Evolutionary conservation across 345 rosid species (phyloP).

Genomic region (Nephelium lappaceum): DNA sequence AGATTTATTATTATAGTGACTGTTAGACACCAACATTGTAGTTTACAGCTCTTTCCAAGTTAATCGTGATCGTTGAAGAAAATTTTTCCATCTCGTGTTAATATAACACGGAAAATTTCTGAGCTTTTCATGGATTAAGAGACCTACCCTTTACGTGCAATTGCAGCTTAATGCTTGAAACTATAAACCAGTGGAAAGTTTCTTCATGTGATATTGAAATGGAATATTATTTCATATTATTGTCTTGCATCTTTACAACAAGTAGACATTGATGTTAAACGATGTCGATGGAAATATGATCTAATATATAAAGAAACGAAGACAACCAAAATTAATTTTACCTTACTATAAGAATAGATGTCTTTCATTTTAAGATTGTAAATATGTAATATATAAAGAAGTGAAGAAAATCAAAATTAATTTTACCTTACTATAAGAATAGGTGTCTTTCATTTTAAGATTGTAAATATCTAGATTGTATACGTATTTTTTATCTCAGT

Average conservation of each 20-base stretch:
- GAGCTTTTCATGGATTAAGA: neutral
- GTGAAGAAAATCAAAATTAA: too few species aligned
- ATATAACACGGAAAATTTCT: neutral
- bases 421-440: too few species aligned
- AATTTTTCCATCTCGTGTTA: neutral
- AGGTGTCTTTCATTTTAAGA: too few species aligned
- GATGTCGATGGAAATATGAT: neutral
- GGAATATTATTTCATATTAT: too few species aligned
- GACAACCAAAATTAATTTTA: too few species aligned
- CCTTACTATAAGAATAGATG: too few species aligned
- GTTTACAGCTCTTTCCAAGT: neutral
- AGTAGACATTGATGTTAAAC: neutral
- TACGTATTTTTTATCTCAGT: too few species aligned
- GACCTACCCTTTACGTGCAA: neutral
- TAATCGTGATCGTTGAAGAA: neutral
- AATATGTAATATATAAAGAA: neutral
- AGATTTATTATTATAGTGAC: neutral
- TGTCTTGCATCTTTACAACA: too few species aligned
- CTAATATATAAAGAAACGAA: neutral
- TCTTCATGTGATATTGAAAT: conserved; percentile 1
- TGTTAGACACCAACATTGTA: conserved; percentile 7
- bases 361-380: too few species aligned
- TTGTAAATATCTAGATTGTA: too few species aligned
- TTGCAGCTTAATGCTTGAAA: neutral
- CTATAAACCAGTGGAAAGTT: neutral